phyloP scores from a whole-genome alignment of 1,284 basidiomycete genomes.

The Trametes sp. region DNA sequence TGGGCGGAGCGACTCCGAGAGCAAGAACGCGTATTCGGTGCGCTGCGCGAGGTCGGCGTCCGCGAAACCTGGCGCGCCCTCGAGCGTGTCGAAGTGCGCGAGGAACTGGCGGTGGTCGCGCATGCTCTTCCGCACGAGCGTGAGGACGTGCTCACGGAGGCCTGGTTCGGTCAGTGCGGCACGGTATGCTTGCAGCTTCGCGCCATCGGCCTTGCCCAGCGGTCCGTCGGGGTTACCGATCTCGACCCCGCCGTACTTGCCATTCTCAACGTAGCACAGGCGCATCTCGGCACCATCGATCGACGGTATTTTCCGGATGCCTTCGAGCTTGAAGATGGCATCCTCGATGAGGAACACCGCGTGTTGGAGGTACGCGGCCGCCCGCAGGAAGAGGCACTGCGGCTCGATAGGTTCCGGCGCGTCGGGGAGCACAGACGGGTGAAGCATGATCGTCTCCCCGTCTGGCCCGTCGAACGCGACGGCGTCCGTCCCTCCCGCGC shows the following conservation, averaged over 20 bases:
- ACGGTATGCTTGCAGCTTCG: conserved; percentile 70
- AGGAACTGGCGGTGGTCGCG: conserved; percentile 84
- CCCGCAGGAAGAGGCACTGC: conserved; percentile 82
- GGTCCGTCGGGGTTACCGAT: conserved; percentile 79
- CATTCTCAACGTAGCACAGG: conserved; percentile 73
- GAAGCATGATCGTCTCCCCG: conserved; percentile 58
- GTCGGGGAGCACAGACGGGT: conserved; percentile 72
- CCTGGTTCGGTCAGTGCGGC: conserved; percentile 55
- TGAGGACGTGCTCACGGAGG: conserved; percentile 65
- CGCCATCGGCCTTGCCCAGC: conserved; percentile 61
- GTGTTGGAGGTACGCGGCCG: conserved; percentile 79
- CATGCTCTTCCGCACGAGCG: conserved; percentile 71
- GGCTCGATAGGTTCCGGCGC: conserved; percentile 84
- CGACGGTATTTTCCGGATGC: conserved; percentile 60
- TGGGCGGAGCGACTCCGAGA: conserved; percentile 71
- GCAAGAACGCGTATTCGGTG: conserved; percentile 69
- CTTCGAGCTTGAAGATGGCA: conserved; percentile 72
- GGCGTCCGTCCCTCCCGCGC: conserved; percentile 45
- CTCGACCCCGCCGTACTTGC: conserved; percentile 79
- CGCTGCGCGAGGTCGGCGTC: conserved; percentile 59
- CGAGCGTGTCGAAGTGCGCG: conserved; percentile 78
- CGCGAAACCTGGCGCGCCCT: conserved; percentile 46
- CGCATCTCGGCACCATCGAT: conserved; percentile 75
- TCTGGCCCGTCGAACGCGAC: conserved; percentile 54
- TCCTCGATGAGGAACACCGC: conserved; percentile 76